Evolutionary conservation across 116 monocot species (phyloP), one percentile per base, ranked within the genome.

Genomic region (Cymodocea nodosa): DNA sequence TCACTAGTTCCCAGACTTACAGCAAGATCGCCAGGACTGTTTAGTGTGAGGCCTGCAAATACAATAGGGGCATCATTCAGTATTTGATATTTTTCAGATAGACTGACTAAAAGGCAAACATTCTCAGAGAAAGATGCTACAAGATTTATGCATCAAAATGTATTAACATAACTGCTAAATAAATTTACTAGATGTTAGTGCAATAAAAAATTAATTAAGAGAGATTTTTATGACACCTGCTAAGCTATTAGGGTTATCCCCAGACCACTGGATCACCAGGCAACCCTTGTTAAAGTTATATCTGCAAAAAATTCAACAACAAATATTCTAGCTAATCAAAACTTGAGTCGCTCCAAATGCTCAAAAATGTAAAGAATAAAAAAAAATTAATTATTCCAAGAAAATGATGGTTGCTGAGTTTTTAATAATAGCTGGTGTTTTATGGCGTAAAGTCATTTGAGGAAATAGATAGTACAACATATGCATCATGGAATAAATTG

Each of bases 1-100:
- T 98, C 97, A 59, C 97, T 98, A 8, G 92, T 98, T 63, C 97
- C 97, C 39, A 91, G 88, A 68, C 97, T 98, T 56, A 98, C 89
- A 58, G 97, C 97, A 55, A 97, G 75, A 77, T 97, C 97, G 44
- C 87, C 97, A 65, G 87, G 88, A 70, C 76, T 84, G 76, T 88
- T 85, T 7, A 97, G 73, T 35, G 87, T 83, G 63, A 97, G 82
- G 59, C 97, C 97, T 85, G 62, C 50, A 70, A 66, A 55, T 51
- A 40, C 22, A 65, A 18, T 52, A 19, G 15, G 53, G 18, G 10
- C 13, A 59, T 13, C 59, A 19, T 59, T 59, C 59, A 16, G 5
- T 25, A 30, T 24, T 12, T 30, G 22, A 12, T 30, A 8, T 30
- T 10, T 1, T 12, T 44, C 44, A 44, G 44, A 44, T 44, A 44